Base-by-base conservation (phyloP, 2,329 filamentous ascomycete species). In the Calonectria pteridis region DNA sequence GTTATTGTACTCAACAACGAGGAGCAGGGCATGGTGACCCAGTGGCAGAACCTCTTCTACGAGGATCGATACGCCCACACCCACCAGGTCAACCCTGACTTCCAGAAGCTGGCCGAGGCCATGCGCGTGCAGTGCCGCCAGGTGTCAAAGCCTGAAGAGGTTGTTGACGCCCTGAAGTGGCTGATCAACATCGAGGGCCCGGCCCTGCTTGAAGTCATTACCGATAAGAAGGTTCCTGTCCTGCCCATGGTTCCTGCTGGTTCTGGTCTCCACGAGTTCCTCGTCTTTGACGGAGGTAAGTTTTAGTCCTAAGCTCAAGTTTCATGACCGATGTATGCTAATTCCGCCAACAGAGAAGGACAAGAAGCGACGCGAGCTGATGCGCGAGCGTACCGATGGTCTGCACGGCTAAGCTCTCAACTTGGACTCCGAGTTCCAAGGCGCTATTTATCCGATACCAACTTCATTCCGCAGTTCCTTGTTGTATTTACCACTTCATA, bases 41-140 rank as follows among this genome's bases (percentile, higher is more conserved):
- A 98, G 87, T 98, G 96, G 96, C 96, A 98, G 86, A 96, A 95
- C 81, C 92, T 98, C 77, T 98, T 98, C 88, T 98, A 98, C 87
- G 94, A 98, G 85, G 95, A 98, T 83, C 93, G 96, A 79, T 98
- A 93, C 81, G 90, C 95, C 43, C 96, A 98, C 84, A 98, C 96
- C 0, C 96, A 98, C 85, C 96, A 98, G 87, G 90, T 91, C 83
- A 98, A 98, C 85, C 95, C 96, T n/a, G 93, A 98, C 84, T 98
- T 98, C 83, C 93, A 97, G 83, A 98, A 97, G 88, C 89, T 98
- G 59, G 92, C 95, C 40, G 94, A 98, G 77, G 93, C 96, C 28
- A 98, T 98, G 96, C 92, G 93, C 75, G 90, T 98, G 18, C 93
- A 95, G 84, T 92, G 93, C 72, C 89, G 94, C 69, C 90, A 93